phyloP scores from a whole-genome alignment of 116 monocot species.

The Dioscorea cayenensis region DNA sequence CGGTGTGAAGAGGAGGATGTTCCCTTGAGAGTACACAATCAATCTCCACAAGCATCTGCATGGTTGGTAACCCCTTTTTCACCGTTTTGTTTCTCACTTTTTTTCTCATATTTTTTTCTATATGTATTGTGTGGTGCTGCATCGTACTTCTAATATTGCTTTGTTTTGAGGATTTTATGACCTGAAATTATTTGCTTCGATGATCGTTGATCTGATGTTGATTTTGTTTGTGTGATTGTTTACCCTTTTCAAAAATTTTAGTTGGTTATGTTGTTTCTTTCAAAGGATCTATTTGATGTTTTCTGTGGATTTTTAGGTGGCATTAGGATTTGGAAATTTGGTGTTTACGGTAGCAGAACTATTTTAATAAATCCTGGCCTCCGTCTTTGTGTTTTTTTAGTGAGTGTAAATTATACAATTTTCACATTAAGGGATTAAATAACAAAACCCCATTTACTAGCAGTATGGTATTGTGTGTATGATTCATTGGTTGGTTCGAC shows the following conservation, averaged over 20 bases:
- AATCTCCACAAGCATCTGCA: slow-evolving; percentile 88
- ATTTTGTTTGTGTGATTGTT: background rate
- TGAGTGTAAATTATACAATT: no score
- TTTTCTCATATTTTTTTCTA: background rate
- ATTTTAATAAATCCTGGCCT: no score
- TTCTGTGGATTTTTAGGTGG: no score
- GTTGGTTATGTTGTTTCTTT: background rate
- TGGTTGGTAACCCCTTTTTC: slow-evolving; percentile 54
- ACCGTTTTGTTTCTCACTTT: background rate
- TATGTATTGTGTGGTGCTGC: background rate
- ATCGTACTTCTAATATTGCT: background rate
- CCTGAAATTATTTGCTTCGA: background rate
- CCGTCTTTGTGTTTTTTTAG: no score
- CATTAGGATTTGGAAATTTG: no score
- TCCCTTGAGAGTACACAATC: slow-evolving; percentile 84
- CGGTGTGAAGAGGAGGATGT: slow-evolving; percentile 52
- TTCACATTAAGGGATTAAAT: no score
- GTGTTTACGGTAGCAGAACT: no score
- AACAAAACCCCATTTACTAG: no score
- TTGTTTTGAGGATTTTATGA: background rate
- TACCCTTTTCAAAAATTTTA: background rate
- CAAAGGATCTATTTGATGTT: no score
- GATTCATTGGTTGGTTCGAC: no score
- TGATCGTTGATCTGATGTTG: background rate
- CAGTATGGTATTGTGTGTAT: no score